Evolutionary conservation across 2,329 filamentous ascomycete species (phyloP), one percentile per base, ranked within the genome.

Genomic region (Periconia sp.): DNA sequence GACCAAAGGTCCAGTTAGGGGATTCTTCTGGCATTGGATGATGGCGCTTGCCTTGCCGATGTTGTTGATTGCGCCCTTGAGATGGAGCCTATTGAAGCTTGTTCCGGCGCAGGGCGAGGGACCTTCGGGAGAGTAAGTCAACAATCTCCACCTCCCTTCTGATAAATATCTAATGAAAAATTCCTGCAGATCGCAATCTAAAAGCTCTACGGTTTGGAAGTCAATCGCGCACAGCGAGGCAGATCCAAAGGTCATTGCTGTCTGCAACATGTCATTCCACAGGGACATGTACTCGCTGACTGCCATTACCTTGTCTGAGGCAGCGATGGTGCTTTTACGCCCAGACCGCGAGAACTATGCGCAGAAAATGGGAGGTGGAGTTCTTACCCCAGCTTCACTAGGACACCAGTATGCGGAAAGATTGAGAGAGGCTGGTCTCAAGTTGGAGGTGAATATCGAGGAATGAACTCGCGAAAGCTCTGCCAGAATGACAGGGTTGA

Each of bases 301-400:
- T 17, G 50, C 50, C 1, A 45, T 45, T 3, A n/a, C 48, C 13
- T 27, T 53, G 10, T 17, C 40, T 9, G 50, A 53, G 19, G 50
- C 50, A 13, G 45, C 45, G 9, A 53, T 53, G 45, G 50, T 53
- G 3, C 35, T 53, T 13, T 23, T 53, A 8, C 50, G 40, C n/a
- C 50, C 50, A 9, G 50, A 53, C 41, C 18, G 41, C 2, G 40
- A 49, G 30, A 53, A 45, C 20, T 48, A 27, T 44, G 77, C 77
- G n/a, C 74, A 77, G 50, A 67, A 79, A 18, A 74, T 90, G 15
- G 77, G 77, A 1, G 88, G 88, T 15, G 88, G 88, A 5, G 73
- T 90, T 15, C 84, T 88, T 58, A 91, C 89, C 1, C 84, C 89
- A 0, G 85, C 87, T 0, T 87, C 83, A 51, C 75, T 92, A 2